Percentiles rank a stretch among this genome's conserved stretches.
phyloP scores from a whole-genome alignment of 306 rosid species.

The Argentina anserina region DNA sequence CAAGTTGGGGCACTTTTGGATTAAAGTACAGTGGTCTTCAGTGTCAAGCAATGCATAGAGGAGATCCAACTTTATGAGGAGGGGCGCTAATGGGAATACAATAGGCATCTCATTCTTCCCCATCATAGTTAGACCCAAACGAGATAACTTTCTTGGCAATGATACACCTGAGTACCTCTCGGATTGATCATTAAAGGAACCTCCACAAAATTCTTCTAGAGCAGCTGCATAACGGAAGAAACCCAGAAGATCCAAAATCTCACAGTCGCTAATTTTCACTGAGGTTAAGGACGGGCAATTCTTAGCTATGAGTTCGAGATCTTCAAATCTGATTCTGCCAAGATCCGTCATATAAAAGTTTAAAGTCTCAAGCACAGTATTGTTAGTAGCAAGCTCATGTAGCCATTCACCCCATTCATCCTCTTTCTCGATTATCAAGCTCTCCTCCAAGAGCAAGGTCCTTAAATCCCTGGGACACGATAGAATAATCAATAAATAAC shows the following conservation, averaged over 20 bases:
- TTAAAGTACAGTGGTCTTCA: conserved; percentile 80
- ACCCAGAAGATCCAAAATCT: conserved; percentile 55
- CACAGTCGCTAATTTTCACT: conserved; percentile 73
- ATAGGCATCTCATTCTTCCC: conserved; percentile 74
- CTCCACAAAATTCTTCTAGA: conserved; percentile 90
- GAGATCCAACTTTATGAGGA: conserved; percentile 76
- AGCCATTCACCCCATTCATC: conserved; percentile 90
- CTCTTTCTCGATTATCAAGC: conserved; percentile 52
- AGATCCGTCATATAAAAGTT: conserved; percentile 88
- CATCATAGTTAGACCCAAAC: conserved; percentile 73
- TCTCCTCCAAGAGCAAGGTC: conserved; percentile 83
- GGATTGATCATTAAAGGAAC: conserved; percentile 54
- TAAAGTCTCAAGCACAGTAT: conserved; percentile 75
- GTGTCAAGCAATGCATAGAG: conserved; percentile 82
- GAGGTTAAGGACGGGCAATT: conserved; percentile 71
- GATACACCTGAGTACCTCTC: conserved; percentile 47
- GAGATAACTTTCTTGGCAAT: conserved; percentile 57
- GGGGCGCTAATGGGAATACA: conserved; percentile 64
- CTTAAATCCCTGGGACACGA: conserved; percentile 58
- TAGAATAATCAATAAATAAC: conserved; percentile 1
- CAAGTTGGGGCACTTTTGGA: conserved; percentile 83
- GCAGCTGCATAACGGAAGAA: conserved; percentile 65
- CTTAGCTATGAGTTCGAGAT: conserved; percentile 82
- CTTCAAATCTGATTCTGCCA: conserved; percentile 42
- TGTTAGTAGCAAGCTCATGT: conserved; percentile 76